Percentiles rank a stretch among this genome's conserved stretches.
Evolutionary conservation across 2,329 filamentous ascomycete species (phyloP).

Genomic region (Ophiobolus disseminans): DNA sequence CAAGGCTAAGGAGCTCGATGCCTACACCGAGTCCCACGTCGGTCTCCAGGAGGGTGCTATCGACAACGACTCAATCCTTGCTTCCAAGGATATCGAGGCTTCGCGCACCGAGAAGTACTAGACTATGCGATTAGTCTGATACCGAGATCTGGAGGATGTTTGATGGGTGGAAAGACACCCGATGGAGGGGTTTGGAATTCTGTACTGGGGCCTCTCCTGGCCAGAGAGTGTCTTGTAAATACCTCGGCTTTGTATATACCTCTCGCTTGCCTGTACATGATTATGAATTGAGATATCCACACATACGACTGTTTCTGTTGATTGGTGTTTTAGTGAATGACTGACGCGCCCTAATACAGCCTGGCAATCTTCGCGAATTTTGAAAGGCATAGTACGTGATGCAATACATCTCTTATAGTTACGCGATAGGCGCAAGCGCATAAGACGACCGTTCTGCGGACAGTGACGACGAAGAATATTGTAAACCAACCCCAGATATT

Average conservation of each 20-base stretch:
- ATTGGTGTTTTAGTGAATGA: too few species aligned
- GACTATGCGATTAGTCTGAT: neutral
- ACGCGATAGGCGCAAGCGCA: too few species aligned
- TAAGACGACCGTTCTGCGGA: too few species aligned
- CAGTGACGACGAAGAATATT: too few species aligned
- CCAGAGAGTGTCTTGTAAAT: conserved; percentile 6
- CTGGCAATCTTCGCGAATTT: too few species aligned
- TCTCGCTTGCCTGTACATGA: neutral
- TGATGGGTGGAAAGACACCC: neutral
- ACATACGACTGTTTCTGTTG: too few species aligned
- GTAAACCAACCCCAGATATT: too few species aligned
- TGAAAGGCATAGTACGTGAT: too few species aligned
- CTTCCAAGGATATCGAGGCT: conserved; percentile 34
- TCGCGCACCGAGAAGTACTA: conserved; percentile 23
- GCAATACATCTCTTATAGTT: too few species aligned
- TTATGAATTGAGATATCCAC: conserved; percentile 6
- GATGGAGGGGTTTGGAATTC: neutral
- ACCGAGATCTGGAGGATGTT: neutral
- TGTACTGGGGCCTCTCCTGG: neutral
- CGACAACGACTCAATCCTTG: conserved; percentile 35
- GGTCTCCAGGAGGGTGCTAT: conserved; percentile 30
- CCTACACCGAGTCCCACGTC: conserved; percentile 43
- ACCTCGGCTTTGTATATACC: conserved; percentile 2
- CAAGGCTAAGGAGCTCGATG: conserved; percentile 46
- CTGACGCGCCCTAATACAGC: too few species aligned